These are phyloP conservation scores for Cadophora sp. DNA, from an alignment of 2,329 filamentous ascomycete species.

Conservation along the genomic window DNA sequence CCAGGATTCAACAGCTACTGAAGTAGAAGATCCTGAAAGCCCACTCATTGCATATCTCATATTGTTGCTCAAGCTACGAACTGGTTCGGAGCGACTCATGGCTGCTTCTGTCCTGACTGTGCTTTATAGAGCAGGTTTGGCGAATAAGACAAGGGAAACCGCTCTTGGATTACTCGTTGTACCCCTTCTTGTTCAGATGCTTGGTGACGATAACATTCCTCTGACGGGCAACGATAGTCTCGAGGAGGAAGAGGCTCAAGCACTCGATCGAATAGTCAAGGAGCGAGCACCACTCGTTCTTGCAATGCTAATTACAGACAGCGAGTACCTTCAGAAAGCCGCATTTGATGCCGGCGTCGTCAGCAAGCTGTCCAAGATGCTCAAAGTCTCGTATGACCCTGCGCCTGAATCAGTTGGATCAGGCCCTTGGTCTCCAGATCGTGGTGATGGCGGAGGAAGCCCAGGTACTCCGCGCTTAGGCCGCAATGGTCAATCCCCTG, in stretches of 20 bases:
- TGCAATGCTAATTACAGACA: constrained; percentile 80
- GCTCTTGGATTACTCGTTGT: constrained; percentile 72
- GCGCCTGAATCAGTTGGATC: constrained; percentile 53
- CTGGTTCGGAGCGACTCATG: constrained; percentile 67
- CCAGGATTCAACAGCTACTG: constrained; percentile 43
- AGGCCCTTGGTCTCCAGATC: constrained; percentile 59
- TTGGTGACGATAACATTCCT: constrained; percentile 58
- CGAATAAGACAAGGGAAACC: constrained; percentile 67
- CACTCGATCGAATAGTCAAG: constrained; percentile 59
- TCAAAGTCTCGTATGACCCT: constrained; percentile 71
- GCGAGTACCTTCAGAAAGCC: constrained; percentile 79
- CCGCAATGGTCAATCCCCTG: constrained; percentile 63
- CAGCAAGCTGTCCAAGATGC: constrained; percentile 64
- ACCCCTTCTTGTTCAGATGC: constrained; percentile 71
- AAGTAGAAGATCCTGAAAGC: constrained; percentile 68
- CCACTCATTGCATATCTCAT: constrained; percentile 78
- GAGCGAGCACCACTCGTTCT: constrained; percentile 79
- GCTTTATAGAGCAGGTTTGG: constrained; percentile 71
- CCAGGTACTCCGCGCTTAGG: constrained; percentile 59
- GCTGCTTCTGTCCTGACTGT: constrained; percentile 73
- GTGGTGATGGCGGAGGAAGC: constrained; percentile 28
- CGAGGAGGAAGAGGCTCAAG: constrained; percentile 45
- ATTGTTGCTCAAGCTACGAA: constrained; percentile 62
- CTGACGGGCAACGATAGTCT: constrained; percentile 49
- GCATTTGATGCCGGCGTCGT: constrained; percentile 75